Evolutionary conservation across 148 eudicot species (phyloP).

Genomic region (Persicaria maculosa): DNA sequence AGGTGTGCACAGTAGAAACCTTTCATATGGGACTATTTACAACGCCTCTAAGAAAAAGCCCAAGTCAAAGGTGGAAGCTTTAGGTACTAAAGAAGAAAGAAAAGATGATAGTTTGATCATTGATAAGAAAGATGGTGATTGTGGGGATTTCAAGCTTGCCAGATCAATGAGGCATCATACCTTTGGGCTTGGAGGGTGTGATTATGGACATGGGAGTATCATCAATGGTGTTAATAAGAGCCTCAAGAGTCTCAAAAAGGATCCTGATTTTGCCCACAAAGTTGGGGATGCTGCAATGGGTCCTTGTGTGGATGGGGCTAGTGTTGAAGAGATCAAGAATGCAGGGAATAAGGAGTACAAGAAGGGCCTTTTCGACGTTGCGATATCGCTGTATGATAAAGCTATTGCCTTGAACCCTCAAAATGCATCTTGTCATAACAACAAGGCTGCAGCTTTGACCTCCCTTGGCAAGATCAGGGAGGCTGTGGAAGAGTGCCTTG

Average conservation of each 20-base stretch:
- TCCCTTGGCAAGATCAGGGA: constrained; percentile 35
- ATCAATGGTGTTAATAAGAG: constrained; percentile 24
- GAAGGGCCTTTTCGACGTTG: constrained; percentile 26
- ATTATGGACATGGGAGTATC: constrained; percentile 49
- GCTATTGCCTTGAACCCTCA: constrained; percentile 34
- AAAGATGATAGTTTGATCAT: neutral
- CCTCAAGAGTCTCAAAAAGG: constrained; percentile 6
- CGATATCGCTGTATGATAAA: constrained; percentile 29
- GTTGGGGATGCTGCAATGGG: constrained; percentile 11
- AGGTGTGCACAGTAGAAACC: constrained; percentile 20
- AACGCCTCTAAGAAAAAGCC: constrained; percentile 10
- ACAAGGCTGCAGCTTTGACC: constrained; percentile 38
- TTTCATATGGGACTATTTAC: constrained; percentile 18
- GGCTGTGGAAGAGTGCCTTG: constrained; percentile 37
- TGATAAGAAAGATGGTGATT: constrained; percentile 1
- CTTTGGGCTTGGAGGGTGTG: constrained; percentile 22
- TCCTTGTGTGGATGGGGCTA: neutral
- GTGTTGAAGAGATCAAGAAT: constrained; percentile 32
- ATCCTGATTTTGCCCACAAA: neutral
- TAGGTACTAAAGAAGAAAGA: neutral
- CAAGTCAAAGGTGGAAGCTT: constrained; percentile 4
- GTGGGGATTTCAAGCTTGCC: neutral
- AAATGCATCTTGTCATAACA: constrained; percentile 34
- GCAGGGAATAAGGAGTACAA: constrained; percentile 42
- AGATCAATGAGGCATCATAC: constrained; percentile 11